These are phyloP conservation scores for Backusella australiensis DNA, from an alignment of 192 early-diverging fungal genomes.

Conservation along the genomic window DNA sequence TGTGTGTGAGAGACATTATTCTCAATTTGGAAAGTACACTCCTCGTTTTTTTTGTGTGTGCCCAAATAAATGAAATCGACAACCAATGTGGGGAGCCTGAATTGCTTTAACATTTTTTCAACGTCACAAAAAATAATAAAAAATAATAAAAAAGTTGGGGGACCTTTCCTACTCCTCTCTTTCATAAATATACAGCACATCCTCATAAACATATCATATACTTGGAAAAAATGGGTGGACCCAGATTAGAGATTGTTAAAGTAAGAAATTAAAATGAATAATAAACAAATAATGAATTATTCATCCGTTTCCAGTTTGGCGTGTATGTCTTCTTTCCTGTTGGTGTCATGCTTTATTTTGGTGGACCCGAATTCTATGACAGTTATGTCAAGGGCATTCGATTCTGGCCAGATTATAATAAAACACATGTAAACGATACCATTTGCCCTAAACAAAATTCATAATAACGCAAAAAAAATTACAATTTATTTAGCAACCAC, in stretches of 20 bases:
- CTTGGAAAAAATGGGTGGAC: slow-evolving; percentile 36
- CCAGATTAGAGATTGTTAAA: slow-evolving; percentile 44
- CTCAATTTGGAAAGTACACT: not conserved
- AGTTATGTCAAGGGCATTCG: slow-evolving; percentile 42
- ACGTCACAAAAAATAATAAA: not conserved
- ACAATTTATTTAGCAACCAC: slow-evolving; percentile 32
- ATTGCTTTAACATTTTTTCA: not conserved
- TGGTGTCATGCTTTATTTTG: slow-evolving; percentile 48
- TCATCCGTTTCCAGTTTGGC: slow-evolving; percentile 39
- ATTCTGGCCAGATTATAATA: slow-evolving; percentile 40
- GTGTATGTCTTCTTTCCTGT: slow-evolving; percentile 53
- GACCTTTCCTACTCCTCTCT: slow-evolving; percentile 1
- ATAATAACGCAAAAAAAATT: not conserved
- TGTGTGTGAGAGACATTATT: not conserved
- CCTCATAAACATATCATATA: not conserved
- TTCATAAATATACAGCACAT: not conserved
- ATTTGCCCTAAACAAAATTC: too few relatives aligned
- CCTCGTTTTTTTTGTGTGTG: not conserved
- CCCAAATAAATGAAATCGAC: not conserved
- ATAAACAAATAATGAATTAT: not conserved
- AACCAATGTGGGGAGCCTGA: not conserved
- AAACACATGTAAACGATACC: slow-evolving; percentile 27
- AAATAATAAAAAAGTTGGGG: not conserved
- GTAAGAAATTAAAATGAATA: slow-evolving; percentile 6
- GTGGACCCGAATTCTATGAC: slow-evolving; percentile 48